Conservation (phyloP, 2,329 filamentous ascomycete genomes). For the Zymoseptoria tritici region DNA sequence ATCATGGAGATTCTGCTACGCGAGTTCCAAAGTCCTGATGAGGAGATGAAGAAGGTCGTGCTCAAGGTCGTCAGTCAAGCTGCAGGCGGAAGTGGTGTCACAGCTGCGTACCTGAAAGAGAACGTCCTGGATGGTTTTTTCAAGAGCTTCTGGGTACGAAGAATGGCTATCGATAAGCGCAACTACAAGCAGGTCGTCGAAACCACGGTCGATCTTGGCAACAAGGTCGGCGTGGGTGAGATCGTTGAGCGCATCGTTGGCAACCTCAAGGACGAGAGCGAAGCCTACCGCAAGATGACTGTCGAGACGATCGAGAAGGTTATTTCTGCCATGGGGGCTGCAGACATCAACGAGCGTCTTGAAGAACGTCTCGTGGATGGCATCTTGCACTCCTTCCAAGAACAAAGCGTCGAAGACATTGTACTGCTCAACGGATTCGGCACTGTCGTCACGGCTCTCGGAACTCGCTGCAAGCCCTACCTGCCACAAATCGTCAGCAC, state of each 20-base stretch:
- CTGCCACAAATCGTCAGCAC: conserved; percentile 94
- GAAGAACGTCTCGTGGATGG: conserved; percentile 94
- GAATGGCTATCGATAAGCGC: conserved; percentile 94
- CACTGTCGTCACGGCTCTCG: conserved; percentile 91
- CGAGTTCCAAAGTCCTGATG: conserved; percentile 93
- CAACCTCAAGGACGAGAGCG: conserved; percentile 96
- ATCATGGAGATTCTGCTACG: conserved; percentile 98
- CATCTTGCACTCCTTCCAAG: conserved; percentile 92
- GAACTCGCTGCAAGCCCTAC: conserved; percentile 90
- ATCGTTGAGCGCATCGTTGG: conserved; percentile 88
- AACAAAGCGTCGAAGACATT: conserved; percentile 93
- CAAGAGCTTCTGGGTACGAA: conserved; percentile 95
- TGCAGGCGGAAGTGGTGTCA: conserved; percentile 88
- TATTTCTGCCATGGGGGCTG: conserved; percentile 83
- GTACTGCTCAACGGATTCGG: conserved; percentile 97
- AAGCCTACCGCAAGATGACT: conserved; percentile 98
- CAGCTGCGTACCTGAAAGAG: conserved; percentile 88
- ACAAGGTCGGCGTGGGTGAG: conserved; percentile 95
- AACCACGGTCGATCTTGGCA: conserved; percentile 91
- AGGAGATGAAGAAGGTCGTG: conserved; percentile 99
- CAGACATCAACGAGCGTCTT: conserved; percentile 84
- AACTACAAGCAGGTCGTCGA: conserved; percentile 98
- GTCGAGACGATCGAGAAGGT: conserved; percentile 97
- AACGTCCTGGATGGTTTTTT: conserved; percentile 94
- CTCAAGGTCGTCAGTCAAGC: conserved; percentile 96